A percentile compares a stretch with the other conserved stretches of the same genome.
phyloP scores from a whole-genome alignment of 2,329 filamentous ascomycete species.

The Westerdykella ornata region DNA sequence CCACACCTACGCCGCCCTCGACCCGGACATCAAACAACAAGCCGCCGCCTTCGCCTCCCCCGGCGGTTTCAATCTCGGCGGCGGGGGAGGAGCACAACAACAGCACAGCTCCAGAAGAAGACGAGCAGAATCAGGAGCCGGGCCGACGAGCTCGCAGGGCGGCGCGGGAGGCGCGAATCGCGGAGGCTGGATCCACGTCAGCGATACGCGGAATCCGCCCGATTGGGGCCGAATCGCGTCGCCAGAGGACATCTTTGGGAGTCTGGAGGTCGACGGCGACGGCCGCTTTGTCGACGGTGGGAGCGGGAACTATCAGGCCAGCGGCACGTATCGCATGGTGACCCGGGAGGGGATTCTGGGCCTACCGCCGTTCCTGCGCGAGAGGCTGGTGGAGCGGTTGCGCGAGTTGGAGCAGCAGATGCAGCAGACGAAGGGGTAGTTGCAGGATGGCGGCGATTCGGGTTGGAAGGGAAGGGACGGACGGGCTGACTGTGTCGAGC shows the following conservation, averaged over 20 bases:
- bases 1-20: conserved; percentile 47
- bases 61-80: conserved; percentile 48
- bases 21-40: conserved; percentile 53
- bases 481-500: too few species aligned
- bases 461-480: too few species aligned
- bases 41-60: conserved; percentile 55
- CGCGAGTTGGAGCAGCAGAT: conserved; percentile 16
- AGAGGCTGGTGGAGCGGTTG: conserved; percentile 46
- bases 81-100: conserved; percentile 12
- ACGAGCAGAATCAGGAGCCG: conserved; percentile 44
- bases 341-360: conserved; percentile 54
- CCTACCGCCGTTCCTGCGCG: conserved; percentile 44
- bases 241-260: conserved; percentile 62
- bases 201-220: conserved; percentile 53
- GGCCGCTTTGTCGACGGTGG: conserved; percentile 52
- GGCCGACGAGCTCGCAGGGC: conserved; percentile 54
- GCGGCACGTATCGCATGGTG: conserved; percentile 56
- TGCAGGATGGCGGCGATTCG: too few species aligned
- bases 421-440: too few species aligned
- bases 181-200: conserved; percentile 59
- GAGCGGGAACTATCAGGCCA: conserved; percentile 53
- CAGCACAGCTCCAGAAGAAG: too few species aligned
- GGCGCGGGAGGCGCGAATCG: conserved; percentile 52
- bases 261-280: conserved; percentile 53
- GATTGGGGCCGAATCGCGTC: conserved; percentile 59